Conservation (phyloP, 1,284 basidiomycete genomes). For the Kalmanozyma brasiliensis region DNA sequence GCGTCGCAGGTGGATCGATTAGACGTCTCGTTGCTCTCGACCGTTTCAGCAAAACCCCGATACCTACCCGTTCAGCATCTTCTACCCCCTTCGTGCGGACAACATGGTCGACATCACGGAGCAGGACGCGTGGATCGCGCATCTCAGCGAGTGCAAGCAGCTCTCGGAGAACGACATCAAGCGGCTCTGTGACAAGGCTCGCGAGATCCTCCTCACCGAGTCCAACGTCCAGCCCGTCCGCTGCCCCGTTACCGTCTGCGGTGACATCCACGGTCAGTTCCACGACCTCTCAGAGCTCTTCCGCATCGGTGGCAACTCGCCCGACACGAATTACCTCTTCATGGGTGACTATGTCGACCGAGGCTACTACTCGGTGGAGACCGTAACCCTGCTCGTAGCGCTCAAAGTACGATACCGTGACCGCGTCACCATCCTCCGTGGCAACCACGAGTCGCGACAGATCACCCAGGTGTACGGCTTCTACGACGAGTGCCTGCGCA, state of each 20-base stretch:
- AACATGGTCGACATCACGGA: conserved; percentile 66
- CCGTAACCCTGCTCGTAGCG: conserved; percentile 96
- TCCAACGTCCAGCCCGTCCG: conserved; percentile 82
- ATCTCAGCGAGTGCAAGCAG: conserved; percentile 97
- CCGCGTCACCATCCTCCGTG: conserved; percentile 95
- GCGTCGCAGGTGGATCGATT: neutral
- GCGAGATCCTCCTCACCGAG: conserved; percentile 89
- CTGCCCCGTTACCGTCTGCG: conserved; percentile 74
- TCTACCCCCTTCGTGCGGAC: conserved; percentile 1
- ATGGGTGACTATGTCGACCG: conserved; percentile 99
- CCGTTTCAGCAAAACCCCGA: neutral
- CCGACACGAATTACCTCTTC: conserved; percentile 99
- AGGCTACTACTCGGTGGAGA: conserved; percentile 99
- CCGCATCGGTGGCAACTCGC: conserved; percentile 98
- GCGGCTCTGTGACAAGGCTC: conserved; percentile 97
- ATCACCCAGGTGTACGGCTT: conserved; percentile 99
- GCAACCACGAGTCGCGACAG: conserved; percentile 98
- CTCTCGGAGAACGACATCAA: conserved; percentile 95
- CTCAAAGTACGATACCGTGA: conserved; percentile 98
- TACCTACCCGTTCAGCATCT: conserved; percentile 6
- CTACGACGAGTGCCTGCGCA: conserved; percentile 98
- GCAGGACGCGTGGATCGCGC: conserved; percentile 82
- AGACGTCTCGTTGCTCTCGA: neutral
- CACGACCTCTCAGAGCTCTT: conserved; percentile 96
- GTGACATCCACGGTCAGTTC: conserved; percentile 98